Base-by-base conservation (phyloP, 2,329 filamentous ascomycete species). In the Hypoxylon sp. region DNA sequence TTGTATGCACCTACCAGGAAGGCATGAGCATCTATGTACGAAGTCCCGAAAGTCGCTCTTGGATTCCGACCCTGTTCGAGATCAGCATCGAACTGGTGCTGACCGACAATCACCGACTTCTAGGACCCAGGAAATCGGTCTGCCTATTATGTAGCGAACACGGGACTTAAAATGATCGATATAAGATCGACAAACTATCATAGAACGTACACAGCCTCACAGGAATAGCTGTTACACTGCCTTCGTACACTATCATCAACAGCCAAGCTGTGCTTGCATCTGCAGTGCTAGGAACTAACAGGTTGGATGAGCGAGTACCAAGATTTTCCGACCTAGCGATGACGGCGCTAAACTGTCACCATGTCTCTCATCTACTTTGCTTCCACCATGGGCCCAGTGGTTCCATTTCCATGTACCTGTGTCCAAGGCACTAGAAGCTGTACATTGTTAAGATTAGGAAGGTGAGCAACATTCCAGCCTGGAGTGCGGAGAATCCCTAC, bases 401-500 rank as follows among this genome's bases (percentile, higher is more conserved):
- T 61, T 60, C 62, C 41, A 55, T 58, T 61, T 60, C 59, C 41
- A 55, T 52, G 66, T 66, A 63, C 63, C 46, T 59, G 47, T 57
- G 43, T 56, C 46, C 63, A 47, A 66, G 62, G 47, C 53, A 51
- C 53, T 57, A 61, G 50, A 55, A 25, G 19, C 9, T 61, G 37
- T 54, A 50, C 52, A 50, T 66, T 32, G 52, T 61, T 56, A 29
- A 55, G 39, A 69, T 69, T 69, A 69, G 67, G 67, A 69, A 69
- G 67, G 67, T 69, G 63, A 69, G 63, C 63, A 56, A 67, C 63
- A 69, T 69, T 69, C 67, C 67, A 67, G 53, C 30, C 60, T 59
- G 50, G 55, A 53, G 63, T 69, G 67, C 60, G 63, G 67, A 69
- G 67, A 69, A 67, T 69, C 63, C 60, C 53, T 67, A 67, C 63